phyloP scores from a whole-genome alignment of 345 rosid species.

The Xanthoceras sorbifolium region DNA sequence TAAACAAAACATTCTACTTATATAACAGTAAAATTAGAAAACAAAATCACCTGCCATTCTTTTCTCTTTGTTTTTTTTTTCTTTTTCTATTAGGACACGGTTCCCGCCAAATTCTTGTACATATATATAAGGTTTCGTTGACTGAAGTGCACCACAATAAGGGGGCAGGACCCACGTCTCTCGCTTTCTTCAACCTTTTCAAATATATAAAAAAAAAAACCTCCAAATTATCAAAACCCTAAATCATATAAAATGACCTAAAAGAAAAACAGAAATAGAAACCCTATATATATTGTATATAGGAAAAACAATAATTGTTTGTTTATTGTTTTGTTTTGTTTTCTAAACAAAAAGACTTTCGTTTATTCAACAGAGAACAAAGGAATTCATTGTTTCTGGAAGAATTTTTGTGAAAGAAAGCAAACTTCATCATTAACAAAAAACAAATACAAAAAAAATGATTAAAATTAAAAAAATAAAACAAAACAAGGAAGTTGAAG shows the following conservation, averaged over 20 bases:
- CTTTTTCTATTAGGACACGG: conserved; percentile 45
- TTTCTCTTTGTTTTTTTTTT: conserved; percentile 21
- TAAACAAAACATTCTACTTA: conserved; percentile 2
- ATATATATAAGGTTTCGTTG: conserved; percentile 40
- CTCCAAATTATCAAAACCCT: conserved; percentile 22
- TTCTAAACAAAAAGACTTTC: background rate
- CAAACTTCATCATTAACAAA: background rate
- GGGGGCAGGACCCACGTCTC: conserved; percentile 63
- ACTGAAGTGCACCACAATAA: conserved; percentile 47
- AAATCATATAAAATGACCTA: background rate
- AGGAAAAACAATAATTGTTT: too few species aligned
- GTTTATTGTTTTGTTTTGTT: background rate
- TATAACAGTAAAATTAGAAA: background rate
- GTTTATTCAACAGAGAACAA: background rate
- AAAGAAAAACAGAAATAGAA: background rate
- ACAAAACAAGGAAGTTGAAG: background rate
- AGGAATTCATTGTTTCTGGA: background rate
- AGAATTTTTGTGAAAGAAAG: background rate
- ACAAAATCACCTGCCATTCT: conserved; percentile 30
- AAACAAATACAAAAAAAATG: background rate
- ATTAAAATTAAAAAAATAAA: background rate
- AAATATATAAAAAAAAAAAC: conserved; percentile 1
- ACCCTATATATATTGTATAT: too few species aligned
- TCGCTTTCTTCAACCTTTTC: conserved; percentile 39
- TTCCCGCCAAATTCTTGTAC: conserved; percentile 51